phyloP scores from a whole-genome alignment of 2,329 filamentous ascomycete genomes.

The Ceratocystis albifundus region DNA sequence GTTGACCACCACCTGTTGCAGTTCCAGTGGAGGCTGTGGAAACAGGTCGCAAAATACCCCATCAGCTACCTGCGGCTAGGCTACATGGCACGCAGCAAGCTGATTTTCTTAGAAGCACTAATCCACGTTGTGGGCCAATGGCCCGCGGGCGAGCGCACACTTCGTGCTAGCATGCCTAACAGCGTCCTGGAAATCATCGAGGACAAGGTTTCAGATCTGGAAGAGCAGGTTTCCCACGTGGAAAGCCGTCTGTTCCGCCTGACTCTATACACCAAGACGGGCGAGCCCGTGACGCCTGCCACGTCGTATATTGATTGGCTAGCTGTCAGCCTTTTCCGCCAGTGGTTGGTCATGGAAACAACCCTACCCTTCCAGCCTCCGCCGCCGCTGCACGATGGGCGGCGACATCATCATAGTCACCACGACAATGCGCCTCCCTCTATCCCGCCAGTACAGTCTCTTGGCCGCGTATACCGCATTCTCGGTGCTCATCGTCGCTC shows the following conservation, averaged over 20 bases:
- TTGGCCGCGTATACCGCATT: slow-evolving; percentile 63
- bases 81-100: slow-evolving; percentile 69
- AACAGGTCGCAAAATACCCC: slow-evolving; percentile 92
- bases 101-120: slow-evolving; percentile 76
- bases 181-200: slow-evolving; percentile 79
- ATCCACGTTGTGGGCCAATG: slow-evolving; percentile 93
- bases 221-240: slow-evolving; percentile 66
- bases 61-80: slow-evolving; percentile 84
- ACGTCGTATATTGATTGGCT: slow-evolving; percentile 85
- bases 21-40: slow-evolving; percentile 84
- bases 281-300: slow-evolving; percentile 68
- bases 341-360: slow-evolving; percentile 88
- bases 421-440: slow-evolving; percentile 25
- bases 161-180: slow-evolving; percentile 61
- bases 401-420: slow-evolving; percentile 25
- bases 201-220: slow-evolving; percentile 86
- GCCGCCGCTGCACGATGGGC: too few relatives aligned
- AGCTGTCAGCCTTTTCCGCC: slow-evolving; percentile 72
- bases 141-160: slow-evolving; percentile 67
- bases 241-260: slow-evolving; percentile 75
- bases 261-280: slow-evolving; percentile 62
- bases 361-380: slow-evolving; percentile 45
- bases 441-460: slow-evolving; percentile 38
- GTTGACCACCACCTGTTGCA: slow-evolving; percentile 90
- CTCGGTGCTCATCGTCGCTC: slow-evolving; percentile 48